These are phyloP conservation scores for Candida tibetensis DNA, from an alignment of 805 yeast species.

Conservation along the genomic window DNA sequence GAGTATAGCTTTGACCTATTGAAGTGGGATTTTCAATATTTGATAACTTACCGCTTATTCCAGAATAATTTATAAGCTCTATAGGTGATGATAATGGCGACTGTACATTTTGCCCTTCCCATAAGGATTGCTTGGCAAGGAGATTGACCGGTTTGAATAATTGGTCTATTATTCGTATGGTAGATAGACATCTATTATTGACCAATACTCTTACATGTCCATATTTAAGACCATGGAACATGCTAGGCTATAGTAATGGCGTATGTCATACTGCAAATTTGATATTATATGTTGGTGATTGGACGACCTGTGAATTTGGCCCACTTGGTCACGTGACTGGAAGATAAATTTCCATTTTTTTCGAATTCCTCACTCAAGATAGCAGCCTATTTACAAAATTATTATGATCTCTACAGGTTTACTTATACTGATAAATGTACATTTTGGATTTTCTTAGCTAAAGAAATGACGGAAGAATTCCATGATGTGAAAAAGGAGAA, in stretches of 20 bases:
- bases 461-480: neutral
- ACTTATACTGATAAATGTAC: conserved; percentile 7
- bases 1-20: neutral
- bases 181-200: neutral
- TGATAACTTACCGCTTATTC: neutral
- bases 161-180: neutral
- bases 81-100: neutral
- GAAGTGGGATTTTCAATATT: neutral
- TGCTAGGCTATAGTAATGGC: neutral
- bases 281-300: neutral
- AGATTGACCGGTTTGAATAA: neutral
- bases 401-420: too few relatives aligned
- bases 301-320: too few relatives aligned
- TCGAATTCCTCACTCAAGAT: too few relatives aligned
- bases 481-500: neutral
- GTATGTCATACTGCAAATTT: neutral
- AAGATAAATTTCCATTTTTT: too few relatives aligned
- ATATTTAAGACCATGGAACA: neutral
- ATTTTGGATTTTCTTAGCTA: conserved; percentile 5
- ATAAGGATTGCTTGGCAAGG: neutral
- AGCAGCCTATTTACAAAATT: too few relatives aligned
- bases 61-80: neutral
- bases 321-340: too few relatives aligned
- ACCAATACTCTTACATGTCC: neutral
- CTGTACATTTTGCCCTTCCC: neutral